Base-by-base conservation (phyloP, 2,329 filamentous ascomycete species). In the Penicillium thymicola region DNA sequence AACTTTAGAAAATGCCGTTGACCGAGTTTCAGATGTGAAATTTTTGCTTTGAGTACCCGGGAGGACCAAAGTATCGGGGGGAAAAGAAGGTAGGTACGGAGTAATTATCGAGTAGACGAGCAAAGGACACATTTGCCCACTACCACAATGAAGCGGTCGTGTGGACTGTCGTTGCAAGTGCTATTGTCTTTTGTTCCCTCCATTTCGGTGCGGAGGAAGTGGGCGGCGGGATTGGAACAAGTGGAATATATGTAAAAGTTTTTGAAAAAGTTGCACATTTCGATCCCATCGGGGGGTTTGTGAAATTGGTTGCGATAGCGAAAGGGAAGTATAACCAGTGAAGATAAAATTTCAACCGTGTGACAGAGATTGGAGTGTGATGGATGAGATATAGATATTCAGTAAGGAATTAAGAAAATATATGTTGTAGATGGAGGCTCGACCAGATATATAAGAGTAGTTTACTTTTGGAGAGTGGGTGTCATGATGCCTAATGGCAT, bases 221-320 rank as follows among this genome's bases (percentile, higher is more conserved):
- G 88, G 16, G 82, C 79, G 40, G 84, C 84, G 0, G 87, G 88
- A 67, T 90, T 86, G 55, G 81, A 74, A 68, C 88, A 91, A 42
- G 83, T 81, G 55, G 85, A 86, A 76, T 90, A 90, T 72, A 91
- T 86, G 75, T 89, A 90, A 72, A 87, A 90, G 74, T 89, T 89
- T 67, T 88, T 89, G 67, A 85, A 88, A 68, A 87, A 89, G 67
- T 81, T 76, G 75, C 80, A 82, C 80, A 82, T 82, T 30, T 64
- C 75, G 61, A 60, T 57, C 58, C 55, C 57, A 62, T 64, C 40
- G 41, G 52, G 50, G 41, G 32, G 7, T 14, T 55, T 40, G 41
- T 40, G 41, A 36, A 34, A 21, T 25, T 36, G 52, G 41, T 28
- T 28, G 46, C 9, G 36, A 45, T 54, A 18, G 14, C n/a, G 9